Base-by-base conservation (phyloP, 208 protist species). In the Leishmania tropica region DNA sequence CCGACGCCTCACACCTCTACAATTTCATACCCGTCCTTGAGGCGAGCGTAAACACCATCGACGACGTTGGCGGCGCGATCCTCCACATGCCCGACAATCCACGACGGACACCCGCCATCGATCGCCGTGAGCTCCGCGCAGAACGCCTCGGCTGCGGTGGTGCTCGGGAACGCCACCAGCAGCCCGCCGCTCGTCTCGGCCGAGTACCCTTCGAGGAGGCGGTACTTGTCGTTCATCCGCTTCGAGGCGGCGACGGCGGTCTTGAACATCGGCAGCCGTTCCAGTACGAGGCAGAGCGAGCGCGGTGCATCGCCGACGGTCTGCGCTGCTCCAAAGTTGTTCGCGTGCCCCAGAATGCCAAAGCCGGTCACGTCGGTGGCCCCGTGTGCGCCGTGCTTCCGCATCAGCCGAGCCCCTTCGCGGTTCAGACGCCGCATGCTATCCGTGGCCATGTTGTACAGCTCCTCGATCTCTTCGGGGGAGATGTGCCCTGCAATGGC, bases 281-380 rank as follows among this genome's bases (percentile, higher is more conserved):
- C 86, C 17, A 99, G 85, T 42, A 97, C 83, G 24, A 99, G 85
- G n/a, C 87, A 86, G 40, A 94, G 70, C 58, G 80, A 78, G 35
- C 88, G 81, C n/a, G 85, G 79, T 31, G 40, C 37, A 28, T 83
- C 42, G 31, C 80, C 31, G 70, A 65, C 81, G 28, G 84, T 74
- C 83, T 99, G 98, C 15, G 94, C 94, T 11, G 87, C 79, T 7
- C 93, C 98, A 53, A 99, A 93, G 88, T 99, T 99, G 24, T 70
- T 81, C 3, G 96, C 93, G 88, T 99, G 98, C 1, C 98, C 98
- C 8, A 99, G 76, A 80, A 99, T 96, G 67, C 98, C 98, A 83
- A 99, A 99, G n/a, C 98, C 98, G 6, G 98, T 99, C 31, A 99
- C 92, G 82, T 99, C 98, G 0, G 98, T 99, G 19, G 97, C 95